Percentiles rank a stretch among this genome's conserved stretches.
phyloP scores from a whole-genome alignment of 169 alveolate species.

The Toxoplasma gondii region DNA sequence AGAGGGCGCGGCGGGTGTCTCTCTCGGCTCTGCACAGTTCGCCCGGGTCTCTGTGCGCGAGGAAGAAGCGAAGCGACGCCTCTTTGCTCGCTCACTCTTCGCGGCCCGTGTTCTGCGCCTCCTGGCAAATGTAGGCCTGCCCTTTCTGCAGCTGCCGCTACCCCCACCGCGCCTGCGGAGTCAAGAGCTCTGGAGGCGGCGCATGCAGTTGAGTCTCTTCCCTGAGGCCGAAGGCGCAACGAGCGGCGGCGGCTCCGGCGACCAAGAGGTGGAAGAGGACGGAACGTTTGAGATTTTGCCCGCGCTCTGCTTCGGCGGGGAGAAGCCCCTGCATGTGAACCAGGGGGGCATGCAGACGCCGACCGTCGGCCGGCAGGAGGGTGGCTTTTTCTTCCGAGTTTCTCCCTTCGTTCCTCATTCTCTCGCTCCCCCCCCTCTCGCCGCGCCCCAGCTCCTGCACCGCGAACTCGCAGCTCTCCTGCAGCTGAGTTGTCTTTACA shows the following conservation, averaged over 20 bases:
- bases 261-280: not conserved
- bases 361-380: not conserved
- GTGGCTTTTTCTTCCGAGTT: not conserved
- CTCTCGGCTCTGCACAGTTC: too few species aligned
- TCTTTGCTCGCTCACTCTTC: not conserved
- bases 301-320: not conserved
- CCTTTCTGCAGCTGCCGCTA: constrained; percentile 24
- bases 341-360: not conserved
- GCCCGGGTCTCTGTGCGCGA: too few species aligned
- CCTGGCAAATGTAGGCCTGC: not conserved
- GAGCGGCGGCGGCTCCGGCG: not conserved
- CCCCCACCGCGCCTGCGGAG: not conserved
- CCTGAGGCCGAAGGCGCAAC: not conserved
- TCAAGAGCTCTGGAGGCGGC: not conserved
- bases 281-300: not conserved
- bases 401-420: not conserved
- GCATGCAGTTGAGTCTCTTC: not conserved
- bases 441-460: not conserved
- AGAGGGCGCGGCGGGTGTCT: too few species aligned
- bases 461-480: not conserved
- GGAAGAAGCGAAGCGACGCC: not conserved
- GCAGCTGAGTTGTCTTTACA: not conserved
- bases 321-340: not conserved
- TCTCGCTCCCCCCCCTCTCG: not conserved
- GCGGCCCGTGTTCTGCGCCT: constrained; percentile 36